A percentile compares a stretch with the other conserved stretches of the same genome.
phyloP scores from a whole-genome alignment of 768 basidiomycete species.

The Hygrophoropsis aurantiaca region DNA sequence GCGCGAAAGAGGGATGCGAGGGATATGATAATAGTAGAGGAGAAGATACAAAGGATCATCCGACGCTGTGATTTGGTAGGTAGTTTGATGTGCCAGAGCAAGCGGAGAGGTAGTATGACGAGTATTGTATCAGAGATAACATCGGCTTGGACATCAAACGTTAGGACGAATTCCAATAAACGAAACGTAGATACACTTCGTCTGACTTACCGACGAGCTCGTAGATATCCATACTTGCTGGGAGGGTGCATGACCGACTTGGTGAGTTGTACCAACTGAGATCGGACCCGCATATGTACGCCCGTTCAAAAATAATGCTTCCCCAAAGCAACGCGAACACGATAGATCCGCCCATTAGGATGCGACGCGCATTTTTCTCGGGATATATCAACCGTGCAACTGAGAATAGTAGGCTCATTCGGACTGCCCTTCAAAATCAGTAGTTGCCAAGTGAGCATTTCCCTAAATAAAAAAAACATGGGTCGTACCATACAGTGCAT shows the following conservation, averaged over 20 bases:
- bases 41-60: conserved; percentile 4
- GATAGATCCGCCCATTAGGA: conserved; percentile 6
- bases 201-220: not conserved
- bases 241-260: not conserved
- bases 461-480: not conserved
- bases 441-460: not conserved
- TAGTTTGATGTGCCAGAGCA: conserved; percentile 5
- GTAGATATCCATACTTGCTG: not conserved
- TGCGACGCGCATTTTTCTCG: conserved; percentile 7
- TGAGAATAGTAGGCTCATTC: conserved; percentile 18
- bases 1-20: conserved; percentile 1
- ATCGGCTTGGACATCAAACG: conserved; percentile 4
- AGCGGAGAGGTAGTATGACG: not conserved
- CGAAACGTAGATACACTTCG: not conserved
- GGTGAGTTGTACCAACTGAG: not conserved
- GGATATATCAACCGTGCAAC: conserved; percentile 16
- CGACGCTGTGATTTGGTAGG: conserved; percentile 2
- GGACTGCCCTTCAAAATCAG: conserved; percentile 13
- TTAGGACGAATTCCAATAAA: not conserved
- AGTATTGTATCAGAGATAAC: conserved; percentile 1
- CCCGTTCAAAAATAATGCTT: not conserved
- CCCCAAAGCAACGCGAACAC: conserved; percentile 12
- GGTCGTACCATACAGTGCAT: conserved; percentile 15
- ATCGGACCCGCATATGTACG: not conserved
- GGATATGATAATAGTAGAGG: not conserved